A percentile compares a stretch with the other conserved stretches of the same genome.
Conservation (phyloP, 2,329 filamentous ascomycete species). For the Clonostachys rosea region DNA sequence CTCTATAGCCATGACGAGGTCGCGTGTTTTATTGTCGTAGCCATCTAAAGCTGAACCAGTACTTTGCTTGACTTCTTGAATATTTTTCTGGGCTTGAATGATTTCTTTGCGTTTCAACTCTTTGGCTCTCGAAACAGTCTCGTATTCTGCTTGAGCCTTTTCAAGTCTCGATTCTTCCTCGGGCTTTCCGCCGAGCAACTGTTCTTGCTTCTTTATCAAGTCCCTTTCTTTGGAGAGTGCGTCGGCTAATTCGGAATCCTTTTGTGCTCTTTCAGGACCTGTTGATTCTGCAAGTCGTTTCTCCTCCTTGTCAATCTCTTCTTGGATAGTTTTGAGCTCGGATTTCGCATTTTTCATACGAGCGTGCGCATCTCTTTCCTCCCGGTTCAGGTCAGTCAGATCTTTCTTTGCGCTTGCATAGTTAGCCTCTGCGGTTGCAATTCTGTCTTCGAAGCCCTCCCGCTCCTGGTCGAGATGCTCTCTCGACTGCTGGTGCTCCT, state of each 20-base stretch:
- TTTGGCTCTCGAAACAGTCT: slow-evolving; percentile 6
- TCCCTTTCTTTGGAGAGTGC: slow-evolving; percentile 16
- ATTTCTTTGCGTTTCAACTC: slow-evolving; percentile 50
- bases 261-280: slow-evolving; percentile 64
- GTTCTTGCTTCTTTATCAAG: background rate
- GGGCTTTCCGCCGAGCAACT: background rate
- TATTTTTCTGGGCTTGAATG: slow-evolving; percentile 35
- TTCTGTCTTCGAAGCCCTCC: slow-evolving; percentile 35
- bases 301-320: slow-evolving; percentile 50
- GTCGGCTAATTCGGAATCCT: slow-evolving; percentile 45
- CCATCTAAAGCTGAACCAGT: slow-evolving; percentile 58
- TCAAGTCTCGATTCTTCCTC: background rate
- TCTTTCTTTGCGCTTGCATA: slow-evolving; percentile 49
- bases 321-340: slow-evolving; percentile 37
- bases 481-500: slow-evolving; percentile 28
- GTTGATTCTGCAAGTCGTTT: slow-evolving; percentile 61
- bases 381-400: slow-evolving; percentile 47
- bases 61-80: slow-evolving; percentile 45
- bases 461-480: slow-evolving; percentile 39
- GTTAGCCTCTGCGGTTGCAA: slow-evolving; percentile 39
- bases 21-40: slow-evolving; percentile 58
- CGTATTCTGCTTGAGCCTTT: background rate
- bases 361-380: slow-evolving; percentile 62
- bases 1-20: slow-evolving; percentile 64
- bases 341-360: slow-evolving; percentile 49